phyloP scores from a whole-genome alignment of 306 rosid genomes.

The Glycine latifolia region DNA sequence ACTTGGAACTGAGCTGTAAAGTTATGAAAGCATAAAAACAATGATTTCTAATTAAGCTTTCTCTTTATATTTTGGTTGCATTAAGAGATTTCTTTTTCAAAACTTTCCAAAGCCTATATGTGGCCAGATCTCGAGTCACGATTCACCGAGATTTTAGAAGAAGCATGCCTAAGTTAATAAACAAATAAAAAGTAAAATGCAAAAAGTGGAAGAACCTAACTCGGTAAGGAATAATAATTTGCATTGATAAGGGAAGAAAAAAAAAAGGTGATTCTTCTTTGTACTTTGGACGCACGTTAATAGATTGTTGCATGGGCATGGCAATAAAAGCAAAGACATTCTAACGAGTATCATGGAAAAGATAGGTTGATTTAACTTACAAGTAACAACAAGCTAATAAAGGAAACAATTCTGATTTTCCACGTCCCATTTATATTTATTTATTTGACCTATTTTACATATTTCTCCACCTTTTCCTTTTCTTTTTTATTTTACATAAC shows the following conservation, averaged over 20 bases:
- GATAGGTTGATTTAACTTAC: constrained; percentile 18
- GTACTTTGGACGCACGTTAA: constrained; percentile 34
- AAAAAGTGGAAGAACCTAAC: constrained; percentile 51
- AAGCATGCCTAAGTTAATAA: constrained; percentile 37
- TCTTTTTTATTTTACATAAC: background rate
- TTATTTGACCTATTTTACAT: background rate
- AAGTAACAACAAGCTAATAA: background rate
- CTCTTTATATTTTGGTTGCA: constrained; percentile 24
- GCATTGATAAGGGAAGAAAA: background rate
- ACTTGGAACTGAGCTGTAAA: constrained; percentile 44
- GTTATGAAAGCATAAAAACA: constrained; percentile 40
- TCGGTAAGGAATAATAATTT: constrained; percentile 15
- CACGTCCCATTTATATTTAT: background rate
- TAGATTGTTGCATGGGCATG: constrained; percentile 33
- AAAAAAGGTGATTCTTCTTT: constrained; percentile 35
- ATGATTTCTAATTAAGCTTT: background rate
- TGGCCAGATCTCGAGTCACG: constrained; percentile 41
- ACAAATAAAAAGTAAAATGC: constrained; percentile 39
- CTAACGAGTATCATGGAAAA: constrained; percentile 5
- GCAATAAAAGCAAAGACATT: constrained; percentile 12
- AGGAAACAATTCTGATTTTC: background rate
- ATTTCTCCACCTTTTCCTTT: background rate
- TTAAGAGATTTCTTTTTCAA: background rate
- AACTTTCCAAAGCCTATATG: constrained; percentile 17
- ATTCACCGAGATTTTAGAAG: constrained; percentile 35